Evolutionary conservation across 108 stramenopile species (phyloP).

Genomic region (Cyclostephanos invisitatus): DNA sequence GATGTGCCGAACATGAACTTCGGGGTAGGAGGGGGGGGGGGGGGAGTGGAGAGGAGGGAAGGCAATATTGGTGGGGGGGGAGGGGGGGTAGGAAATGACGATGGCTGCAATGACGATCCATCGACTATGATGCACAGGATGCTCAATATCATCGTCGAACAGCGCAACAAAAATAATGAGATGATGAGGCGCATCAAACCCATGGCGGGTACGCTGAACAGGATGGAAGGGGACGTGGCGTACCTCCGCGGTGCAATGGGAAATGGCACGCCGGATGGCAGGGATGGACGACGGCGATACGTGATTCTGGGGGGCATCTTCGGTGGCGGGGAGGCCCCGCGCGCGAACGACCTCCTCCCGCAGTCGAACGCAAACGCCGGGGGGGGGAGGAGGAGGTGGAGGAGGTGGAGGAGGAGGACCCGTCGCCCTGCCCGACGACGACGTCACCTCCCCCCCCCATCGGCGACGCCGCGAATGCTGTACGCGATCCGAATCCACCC

Average conservation of each 20-base stretch:
- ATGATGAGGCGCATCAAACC: slow-evolving; percentile 25
- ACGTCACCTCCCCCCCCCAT: background rate
- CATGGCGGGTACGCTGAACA: slow-evolving; percentile 30
- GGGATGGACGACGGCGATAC: background rate
- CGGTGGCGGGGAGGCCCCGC: too few species aligned
- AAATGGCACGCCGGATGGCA: background rate
- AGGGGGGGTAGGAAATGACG: background rate
- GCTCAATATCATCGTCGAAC: slow-evolving; percentile 24
- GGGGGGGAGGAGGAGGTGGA: too few species aligned
- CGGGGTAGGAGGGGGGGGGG: too few species aligned
- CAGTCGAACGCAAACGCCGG: too few species aligned
- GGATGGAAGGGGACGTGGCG: slow-evolving; percentile 25
- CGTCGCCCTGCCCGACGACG: background rate
- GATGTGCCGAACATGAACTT: too few species aligned
- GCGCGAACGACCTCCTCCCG: too few species aligned
- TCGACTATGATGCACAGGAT: slow-evolving; percentile 14
- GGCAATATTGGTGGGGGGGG: background rate
- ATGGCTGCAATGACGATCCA: background rate
- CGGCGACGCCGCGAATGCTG: background rate
- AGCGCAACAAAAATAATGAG: slow-evolving; percentile 24
- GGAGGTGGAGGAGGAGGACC: too few species aligned
- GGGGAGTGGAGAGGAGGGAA: too few species aligned
- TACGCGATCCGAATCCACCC: background rate
- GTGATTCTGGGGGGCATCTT: too few species aligned
- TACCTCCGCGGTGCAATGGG: slow-evolving; percentile 13